Evolutionary conservation across 2,329 filamentous ascomycete genomes (phyloP).

Genomic region (Colletotrichum tofieldiae): DNA sequence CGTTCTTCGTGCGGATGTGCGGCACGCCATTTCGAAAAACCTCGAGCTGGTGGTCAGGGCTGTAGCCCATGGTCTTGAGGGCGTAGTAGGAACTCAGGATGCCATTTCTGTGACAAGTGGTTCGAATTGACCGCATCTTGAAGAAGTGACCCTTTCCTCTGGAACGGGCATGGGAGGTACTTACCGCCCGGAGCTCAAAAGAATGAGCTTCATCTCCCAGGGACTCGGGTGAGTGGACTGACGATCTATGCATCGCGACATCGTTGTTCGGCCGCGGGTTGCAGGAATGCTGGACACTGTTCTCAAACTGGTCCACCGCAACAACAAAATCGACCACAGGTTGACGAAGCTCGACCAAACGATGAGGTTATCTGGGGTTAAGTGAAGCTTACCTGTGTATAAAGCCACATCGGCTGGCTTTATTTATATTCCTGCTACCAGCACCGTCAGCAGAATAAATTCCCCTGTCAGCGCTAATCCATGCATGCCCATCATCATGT

Average conservation of each 20-base stretch:
- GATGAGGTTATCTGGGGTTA: no score
- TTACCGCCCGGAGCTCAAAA: conserved; percentile 57
- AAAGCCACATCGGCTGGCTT: no score
- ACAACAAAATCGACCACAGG: no score
- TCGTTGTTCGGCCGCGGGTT: conserved; percentile 34
- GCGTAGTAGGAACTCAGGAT: conserved; percentile 55
- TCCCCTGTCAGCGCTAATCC: no score
- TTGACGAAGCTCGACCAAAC: no score
- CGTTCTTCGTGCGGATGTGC: conserved; percentile 49
- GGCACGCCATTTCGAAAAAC: conserved; percentile 45
- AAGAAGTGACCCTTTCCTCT: no score
- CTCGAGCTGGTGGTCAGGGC: conserved; percentile 55
- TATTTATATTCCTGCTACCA: no score
- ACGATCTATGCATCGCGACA: conserved; percentile 55
- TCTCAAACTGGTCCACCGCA: not conserved
- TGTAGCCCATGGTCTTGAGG: conserved; percentile 54
- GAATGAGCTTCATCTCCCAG: conserved; percentile 53
- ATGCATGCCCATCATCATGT: no score
- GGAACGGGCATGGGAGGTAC: conserved; percentile 1
- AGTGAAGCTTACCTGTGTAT: no score
- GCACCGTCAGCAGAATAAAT: no score
- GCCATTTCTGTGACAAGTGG: conserved; percentile 48
- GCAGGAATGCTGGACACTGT: not conserved
- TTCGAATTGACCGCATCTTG: not conserved
- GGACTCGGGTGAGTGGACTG: conserved; percentile 51